A percentile compares a stretch with the other conserved stretches of the same genome.
These are phyloP conservation scores for Thraustochytrium sp. DNA, from an alignment of 352 stramenopile species.

Conservation along the genomic window DNA sequence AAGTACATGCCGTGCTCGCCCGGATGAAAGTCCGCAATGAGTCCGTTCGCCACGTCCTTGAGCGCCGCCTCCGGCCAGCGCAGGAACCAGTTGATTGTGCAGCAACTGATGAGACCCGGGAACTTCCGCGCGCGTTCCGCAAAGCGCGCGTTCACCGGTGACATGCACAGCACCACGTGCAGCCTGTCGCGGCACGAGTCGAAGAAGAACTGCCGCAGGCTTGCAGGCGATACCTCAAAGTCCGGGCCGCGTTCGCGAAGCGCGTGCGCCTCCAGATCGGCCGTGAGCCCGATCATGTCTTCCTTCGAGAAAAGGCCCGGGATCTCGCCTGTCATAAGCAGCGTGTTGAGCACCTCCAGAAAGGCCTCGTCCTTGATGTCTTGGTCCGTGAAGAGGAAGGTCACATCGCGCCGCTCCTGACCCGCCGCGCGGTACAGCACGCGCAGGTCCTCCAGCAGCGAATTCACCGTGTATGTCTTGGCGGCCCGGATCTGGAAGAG, in stretches of 20 bases:
- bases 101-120: slow-evolving; percentile 88
- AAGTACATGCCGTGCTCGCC: slow-evolving; percentile 51
- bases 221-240: slow-evolving; percentile 88
- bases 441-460: slow-evolving; percentile 94
- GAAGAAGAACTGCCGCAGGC: slow-evolving; percentile 96
- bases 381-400: slow-evolving; percentile 95
- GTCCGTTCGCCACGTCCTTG: slow-evolving; percentile 89
- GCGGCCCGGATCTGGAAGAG: slow-evolving; percentile 97
- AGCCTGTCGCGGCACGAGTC: slow-evolving; percentile 95
- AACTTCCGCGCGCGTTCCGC: slow-evolving; percentile 91
- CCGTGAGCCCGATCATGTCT: slow-evolving; percentile 98
- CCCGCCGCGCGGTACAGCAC: slow-evolving; percentile 93
- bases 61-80: slow-evolving; percentile 96
- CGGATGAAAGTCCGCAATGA: slow-evolving; percentile 61
- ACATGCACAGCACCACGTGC: slow-evolving; percentile 98
- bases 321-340: slow-evolving; percentile 97
- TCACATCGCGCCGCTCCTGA: slow-evolving; percentile 89
- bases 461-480: slow-evolving; percentile 95
- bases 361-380: slow-evolving; percentile 99
- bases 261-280: slow-evolving; percentile 79
- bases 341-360: slow-evolving; percentile 95
- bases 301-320: slow-evolving; percentile 95
- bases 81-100: slow-evolving; percentile 99
- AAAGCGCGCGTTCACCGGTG: slow-evolving; percentile 96
- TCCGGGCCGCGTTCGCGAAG: slow-evolving; percentile 89